phyloP scores from a whole-genome alignment of 2,329 filamentous ascomycete genomes.

The Pseudogymnoascus sp. region DNA sequence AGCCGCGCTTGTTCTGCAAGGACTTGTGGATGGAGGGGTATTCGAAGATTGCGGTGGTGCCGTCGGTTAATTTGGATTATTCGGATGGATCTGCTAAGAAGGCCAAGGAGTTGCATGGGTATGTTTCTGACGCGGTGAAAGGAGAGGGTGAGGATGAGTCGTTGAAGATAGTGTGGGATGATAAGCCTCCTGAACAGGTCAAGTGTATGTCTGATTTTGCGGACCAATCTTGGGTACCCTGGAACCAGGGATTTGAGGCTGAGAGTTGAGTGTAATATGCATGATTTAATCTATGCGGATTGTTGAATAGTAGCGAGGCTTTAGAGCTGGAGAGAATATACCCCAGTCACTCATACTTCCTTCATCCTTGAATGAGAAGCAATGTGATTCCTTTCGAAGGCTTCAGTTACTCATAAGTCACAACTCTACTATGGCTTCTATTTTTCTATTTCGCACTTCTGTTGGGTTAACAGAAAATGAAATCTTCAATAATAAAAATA shows the following conservation, averaged over 20 bases:
- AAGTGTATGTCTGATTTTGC: constrained; percentile 14
- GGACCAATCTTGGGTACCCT: constrained; percentile 12
- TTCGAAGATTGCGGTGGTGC: constrained; percentile 47
- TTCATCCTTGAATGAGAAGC: too few species aligned
- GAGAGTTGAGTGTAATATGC: not conserved
- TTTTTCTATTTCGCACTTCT: too few species aligned
- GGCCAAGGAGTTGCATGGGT: constrained; percentile 45
- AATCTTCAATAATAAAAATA: too few species aligned
- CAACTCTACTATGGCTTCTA: too few species aligned
- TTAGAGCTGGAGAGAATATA: too few species aligned
- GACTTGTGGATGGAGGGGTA: constrained; percentile 45
- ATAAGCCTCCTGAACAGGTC: constrained; percentile 12
- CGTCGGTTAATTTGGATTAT: constrained; percentile 48
- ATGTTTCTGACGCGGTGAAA: constrained; percentile 31
- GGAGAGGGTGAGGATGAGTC: constrained; percentile 19
- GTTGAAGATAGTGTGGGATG: constrained; percentile 13
- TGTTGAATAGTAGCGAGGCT: too few species aligned
- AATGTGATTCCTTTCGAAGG: too few species aligned
- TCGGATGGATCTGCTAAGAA: constrained; percentile 34
- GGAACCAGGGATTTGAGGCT: constrained; percentile 9
- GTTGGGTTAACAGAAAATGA: too few species aligned
- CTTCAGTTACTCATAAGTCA: too few species aligned
- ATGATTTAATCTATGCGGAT: not conserved
- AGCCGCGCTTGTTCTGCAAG: constrained; percentile 48
- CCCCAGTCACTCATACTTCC: too few species aligned